Conservation (phyloP, 768 basidiomycete species). For the Saitozyma podzolica region DNA sequence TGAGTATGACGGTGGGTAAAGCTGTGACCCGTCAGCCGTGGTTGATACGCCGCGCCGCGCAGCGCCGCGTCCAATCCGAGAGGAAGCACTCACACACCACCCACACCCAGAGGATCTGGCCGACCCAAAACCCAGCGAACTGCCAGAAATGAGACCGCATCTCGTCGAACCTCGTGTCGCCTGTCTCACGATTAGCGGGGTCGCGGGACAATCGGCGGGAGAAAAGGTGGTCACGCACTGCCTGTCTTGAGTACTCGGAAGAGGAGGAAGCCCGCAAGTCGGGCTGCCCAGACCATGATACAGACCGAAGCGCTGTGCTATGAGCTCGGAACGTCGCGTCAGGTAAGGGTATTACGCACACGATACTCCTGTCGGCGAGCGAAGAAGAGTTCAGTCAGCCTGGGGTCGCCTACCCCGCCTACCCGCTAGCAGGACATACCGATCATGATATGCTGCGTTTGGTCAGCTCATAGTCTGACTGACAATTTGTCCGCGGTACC, state of each 20-base stretch:
- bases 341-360: constrained; percentile 28
- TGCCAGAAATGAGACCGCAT: constrained; percentile 68
- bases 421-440: constrained; percentile 39
- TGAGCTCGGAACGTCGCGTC: constrained; percentile 11
- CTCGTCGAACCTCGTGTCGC: constrained; percentile 66
- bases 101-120: constrained; percentile 65
- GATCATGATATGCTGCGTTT: constrained; percentile 57
- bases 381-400: background rate
- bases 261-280: constrained; percentile 67
- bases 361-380: constrained; percentile 18
- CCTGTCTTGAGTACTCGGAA: constrained; percentile 71
- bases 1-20: constrained; percentile 65
- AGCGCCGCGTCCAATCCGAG: background rate
- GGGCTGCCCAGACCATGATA: constrained; percentile 68
- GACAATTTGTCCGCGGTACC: too few relatives aligned
- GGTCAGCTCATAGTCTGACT: background rate
- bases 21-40: constrained; percentile 39
- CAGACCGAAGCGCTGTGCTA: constrained; percentile 53
- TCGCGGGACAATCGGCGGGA: background rate
- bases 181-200: constrained; percentile 3
- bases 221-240: constrained; percentile 41
- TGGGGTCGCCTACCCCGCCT: too few relatives aligned
- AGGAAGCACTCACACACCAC: constrained; percentile 30
- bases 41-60: background rate
- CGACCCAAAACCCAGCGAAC: constrained; percentile 65